Evolutionary conservation across 2,329 filamentous ascomycete genomes (phyloP).

Genomic region (Sporothrix humicola): DNA sequence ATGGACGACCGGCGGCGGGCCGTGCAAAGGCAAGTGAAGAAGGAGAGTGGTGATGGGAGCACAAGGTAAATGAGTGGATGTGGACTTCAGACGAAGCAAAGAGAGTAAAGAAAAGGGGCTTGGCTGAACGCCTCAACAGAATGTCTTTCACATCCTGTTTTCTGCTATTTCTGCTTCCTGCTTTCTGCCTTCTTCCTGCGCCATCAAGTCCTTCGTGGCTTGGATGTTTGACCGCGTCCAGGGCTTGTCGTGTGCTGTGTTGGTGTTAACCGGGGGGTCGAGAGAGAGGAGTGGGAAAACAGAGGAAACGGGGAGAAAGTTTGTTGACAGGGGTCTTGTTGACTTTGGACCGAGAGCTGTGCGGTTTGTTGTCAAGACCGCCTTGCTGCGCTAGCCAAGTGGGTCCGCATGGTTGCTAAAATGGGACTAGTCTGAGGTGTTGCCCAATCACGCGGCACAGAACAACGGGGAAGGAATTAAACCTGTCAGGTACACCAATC

Average conservation of each 20-base stretch:
- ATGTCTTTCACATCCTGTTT: background rate
- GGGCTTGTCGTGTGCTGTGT: background rate
- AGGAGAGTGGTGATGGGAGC: background rate
- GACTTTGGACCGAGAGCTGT: background rate
- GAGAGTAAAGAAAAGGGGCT: background rate
- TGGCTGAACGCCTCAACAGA: background rate
- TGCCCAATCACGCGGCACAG: constrained; percentile 6
- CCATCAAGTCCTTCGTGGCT: background rate
- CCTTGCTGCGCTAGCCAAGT: constrained; percentile 16
- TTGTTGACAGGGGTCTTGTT: constrained; percentile 29
- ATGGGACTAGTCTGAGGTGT: background rate
- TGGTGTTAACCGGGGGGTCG: constrained; percentile 4
- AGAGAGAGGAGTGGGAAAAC: background rate
- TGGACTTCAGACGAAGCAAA: background rate
- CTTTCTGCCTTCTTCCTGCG: background rate
- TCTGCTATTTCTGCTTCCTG: no score
- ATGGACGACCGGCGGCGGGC: constrained; percentile 8
- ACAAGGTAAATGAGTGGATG: background rate
- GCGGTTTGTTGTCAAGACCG: constrained; percentile 26
- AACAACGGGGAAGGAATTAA: background rate
- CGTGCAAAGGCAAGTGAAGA: constrained; percentile 15
- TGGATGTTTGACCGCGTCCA: constrained; percentile 6
- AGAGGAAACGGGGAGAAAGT: background rate
- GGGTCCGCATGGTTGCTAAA: background rate
- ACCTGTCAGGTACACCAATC: constrained; percentile 36